Base-by-base conservation (phyloP, 768 basidiomycete genomes). In the Lenzites betulinus region DNA sequence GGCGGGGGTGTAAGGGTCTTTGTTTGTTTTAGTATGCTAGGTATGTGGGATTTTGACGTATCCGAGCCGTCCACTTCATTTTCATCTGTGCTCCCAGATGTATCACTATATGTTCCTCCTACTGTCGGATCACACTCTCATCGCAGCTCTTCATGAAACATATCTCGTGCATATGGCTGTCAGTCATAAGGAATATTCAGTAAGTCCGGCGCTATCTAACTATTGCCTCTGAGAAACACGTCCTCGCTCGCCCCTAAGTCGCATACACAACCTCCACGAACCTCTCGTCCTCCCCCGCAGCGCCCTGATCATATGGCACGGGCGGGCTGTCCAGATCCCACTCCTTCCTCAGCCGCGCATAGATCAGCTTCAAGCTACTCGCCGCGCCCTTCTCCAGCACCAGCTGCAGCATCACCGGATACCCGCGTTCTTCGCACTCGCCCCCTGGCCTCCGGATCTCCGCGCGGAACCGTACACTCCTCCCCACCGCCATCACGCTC, bases 341-440 rank as follows among this genome's bases (percentile, higher is more conserved):
- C 22, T 85, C 81, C 30, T 79, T 76, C 61, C 81, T 78, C 57
- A 97, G 71, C 42, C 85, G 79, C 60, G 79, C 83, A 70, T 83
- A 91, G 28, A 93, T 78, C 51, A 83, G 80, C 73, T 87, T 90
- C 77, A 97, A 93, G 28, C 83, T 87, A 23, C 92, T 91, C 43
- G 85, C 78, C 18, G 94, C 88, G 4, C 96, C 96, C 72, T 88
- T 94, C 77, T 97, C 95, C 64, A 92, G 88, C 15, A 91, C 79
- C 51, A 96, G 70, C 18, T 81, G 77, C 65, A 96, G 73, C 38
- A 79, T 78, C 13, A 89, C 84, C 60, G 79, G 76, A 75, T 79
- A 86, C 62, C 76, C 83, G 46, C 75, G 80, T 62, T 66, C 67
- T 35, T 71, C 70, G 64, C 82, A 79, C 46, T 76, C 77, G 65